Evolutionary conservation across 768 basidiomycete species (phyloP).

Genomic region (Suillus weaverae): DNA sequence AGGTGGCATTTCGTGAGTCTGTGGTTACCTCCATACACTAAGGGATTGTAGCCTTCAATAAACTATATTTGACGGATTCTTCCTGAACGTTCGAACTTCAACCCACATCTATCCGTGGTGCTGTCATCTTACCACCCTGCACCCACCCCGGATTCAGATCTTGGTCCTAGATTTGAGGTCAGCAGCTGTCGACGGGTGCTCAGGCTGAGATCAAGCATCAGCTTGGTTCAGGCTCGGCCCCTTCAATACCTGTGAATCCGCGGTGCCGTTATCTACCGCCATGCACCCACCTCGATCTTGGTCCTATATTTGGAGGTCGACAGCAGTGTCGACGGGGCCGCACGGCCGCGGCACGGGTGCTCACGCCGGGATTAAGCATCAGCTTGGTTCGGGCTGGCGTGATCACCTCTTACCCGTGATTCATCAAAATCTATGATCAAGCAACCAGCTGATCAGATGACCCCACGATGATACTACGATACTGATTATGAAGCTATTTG

Average conservation of each 20-base stretch:
- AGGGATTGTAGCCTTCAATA: neutral
- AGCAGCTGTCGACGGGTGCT: neutral
- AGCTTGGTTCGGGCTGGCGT: neutral
- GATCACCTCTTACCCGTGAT: neutral
- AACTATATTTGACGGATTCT: neutral
- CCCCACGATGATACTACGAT: neutral
- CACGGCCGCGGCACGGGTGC: too few relatives aligned
- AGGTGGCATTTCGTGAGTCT: too few relatives aligned
- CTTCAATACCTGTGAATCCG: neutral
- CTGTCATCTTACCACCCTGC: neutral
- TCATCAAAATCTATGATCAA: neutral
- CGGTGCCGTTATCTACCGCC: neutral
- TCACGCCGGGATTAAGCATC: neutral
- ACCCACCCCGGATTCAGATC: neutral
- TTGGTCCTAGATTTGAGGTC: neutral
- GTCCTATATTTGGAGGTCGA: neutral
- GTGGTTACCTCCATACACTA: too few relatives aligned
- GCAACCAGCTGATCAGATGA: neutral
- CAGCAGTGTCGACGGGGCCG: neutral
- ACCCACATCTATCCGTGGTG: neutral
- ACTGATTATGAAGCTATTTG: neutral
- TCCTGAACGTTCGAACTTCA: neutral
- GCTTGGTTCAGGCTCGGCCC: neutral
- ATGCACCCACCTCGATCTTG: neutral
- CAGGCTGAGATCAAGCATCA: neutral